Evolutionary conservation across 345 rosid genomes (phyloP).

Genomic region (Angophora floribunda): DNA sequence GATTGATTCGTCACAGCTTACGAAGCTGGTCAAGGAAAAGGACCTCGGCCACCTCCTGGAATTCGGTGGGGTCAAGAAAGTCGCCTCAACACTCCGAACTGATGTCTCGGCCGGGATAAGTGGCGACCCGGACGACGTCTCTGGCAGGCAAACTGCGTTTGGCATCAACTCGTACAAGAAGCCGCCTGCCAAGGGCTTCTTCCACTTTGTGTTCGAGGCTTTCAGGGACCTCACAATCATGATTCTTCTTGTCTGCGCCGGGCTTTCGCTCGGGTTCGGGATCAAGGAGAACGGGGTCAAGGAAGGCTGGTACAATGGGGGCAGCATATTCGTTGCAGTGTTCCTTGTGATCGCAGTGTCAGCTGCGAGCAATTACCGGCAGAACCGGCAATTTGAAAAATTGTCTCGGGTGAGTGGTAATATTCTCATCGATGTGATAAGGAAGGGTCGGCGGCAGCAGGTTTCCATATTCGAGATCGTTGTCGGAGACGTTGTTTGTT

Average conservation of each 20-base stretch:
- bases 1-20: slow-evolving; percentile 16
- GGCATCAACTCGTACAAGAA: slow-evolving; percentile 58
- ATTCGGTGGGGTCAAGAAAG: slow-evolving; percentile 27
- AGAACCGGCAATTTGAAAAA: slow-evolving; percentile 43
- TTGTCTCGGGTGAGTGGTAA: slow-evolving; percentile 38
- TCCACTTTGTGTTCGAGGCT: slow-evolving; percentile 37
- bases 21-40: slow-evolving; percentile 35
- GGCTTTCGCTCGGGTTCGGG: slow-evolving; percentile 45
- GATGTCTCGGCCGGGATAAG: slow-evolving; percentile 23
- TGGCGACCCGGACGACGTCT: slow-evolving; percentile 17
- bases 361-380: slow-evolving; percentile 35
- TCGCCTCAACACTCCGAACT: slow-evolving; percentile 28
- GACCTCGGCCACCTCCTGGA: slow-evolving; percentile 13
- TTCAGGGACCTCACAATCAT: slow-evolving; percentile 40
- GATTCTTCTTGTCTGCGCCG: slow-evolving; percentile 45
- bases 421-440: slow-evolving; percentile 38
- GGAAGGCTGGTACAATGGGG: slow-evolving; percentile 74
- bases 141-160: slow-evolving; percentile 29
- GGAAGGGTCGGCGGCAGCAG: slow-evolving; percentile 32
- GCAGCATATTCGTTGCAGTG: slow-evolving; percentile 43
- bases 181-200: slow-evolving; percentile 44
- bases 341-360: slow-evolving; percentile 45
- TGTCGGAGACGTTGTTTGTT: slow-evolving; percentile 46
- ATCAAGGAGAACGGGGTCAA: slow-evolving; percentile 46
- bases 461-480: slow-evolving; percentile 50